These are phyloP conservation scores for Stemphylium lycopersici DNA, from an alignment of 2,329 filamentous ascomycete species.

Conservation along the genomic window DNA sequence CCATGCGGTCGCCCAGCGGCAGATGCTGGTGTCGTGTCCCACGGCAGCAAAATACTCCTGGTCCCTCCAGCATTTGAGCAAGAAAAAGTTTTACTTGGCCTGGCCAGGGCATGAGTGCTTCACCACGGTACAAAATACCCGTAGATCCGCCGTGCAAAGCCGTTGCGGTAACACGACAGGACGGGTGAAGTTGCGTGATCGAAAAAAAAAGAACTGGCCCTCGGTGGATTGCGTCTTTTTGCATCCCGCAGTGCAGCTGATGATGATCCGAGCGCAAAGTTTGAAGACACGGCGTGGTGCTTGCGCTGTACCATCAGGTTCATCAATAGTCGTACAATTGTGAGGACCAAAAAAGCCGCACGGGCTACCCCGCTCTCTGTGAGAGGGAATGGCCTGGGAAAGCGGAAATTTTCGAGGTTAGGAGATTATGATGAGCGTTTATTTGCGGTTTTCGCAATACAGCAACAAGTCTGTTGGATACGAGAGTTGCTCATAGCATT, in stretches of 20 bases:
- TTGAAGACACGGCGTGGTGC: constrained; percentile 7
- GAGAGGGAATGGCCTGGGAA: constrained; percentile 2
- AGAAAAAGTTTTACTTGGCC: background rate
- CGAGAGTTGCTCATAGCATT: background rate
- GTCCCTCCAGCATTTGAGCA: background rate
- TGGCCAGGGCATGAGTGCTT: background rate
- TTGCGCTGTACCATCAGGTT: constrained; percentile 6
- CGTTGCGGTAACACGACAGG: constrained; percentile 3
- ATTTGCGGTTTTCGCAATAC: background rate
- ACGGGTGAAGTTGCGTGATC: constrained; percentile 9
- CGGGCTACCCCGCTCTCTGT: constrained; percentile 12
- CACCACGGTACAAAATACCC: background rate
- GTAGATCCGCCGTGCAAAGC: constrained; percentile 1
- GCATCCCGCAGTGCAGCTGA: constrained; percentile 17
- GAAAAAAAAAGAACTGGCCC: background rate
- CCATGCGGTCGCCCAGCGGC: background rate
- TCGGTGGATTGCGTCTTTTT: constrained; percentile 1
- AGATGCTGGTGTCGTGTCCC: background rate
- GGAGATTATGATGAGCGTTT: background rate
- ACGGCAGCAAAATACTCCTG: background rate
- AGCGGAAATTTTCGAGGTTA: constrained; percentile 1
- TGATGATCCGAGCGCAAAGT: constrained; percentile 12
- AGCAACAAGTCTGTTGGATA: background rate
- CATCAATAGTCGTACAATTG: constrained; percentile 17
- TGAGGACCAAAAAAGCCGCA: constrained; percentile 1